Evolutionary conservation across 768 basidiomycete genomes (phyloP), one percentile per base, ranked within the genome.

Genomic region (Tubosaeta sp.): DNA sequence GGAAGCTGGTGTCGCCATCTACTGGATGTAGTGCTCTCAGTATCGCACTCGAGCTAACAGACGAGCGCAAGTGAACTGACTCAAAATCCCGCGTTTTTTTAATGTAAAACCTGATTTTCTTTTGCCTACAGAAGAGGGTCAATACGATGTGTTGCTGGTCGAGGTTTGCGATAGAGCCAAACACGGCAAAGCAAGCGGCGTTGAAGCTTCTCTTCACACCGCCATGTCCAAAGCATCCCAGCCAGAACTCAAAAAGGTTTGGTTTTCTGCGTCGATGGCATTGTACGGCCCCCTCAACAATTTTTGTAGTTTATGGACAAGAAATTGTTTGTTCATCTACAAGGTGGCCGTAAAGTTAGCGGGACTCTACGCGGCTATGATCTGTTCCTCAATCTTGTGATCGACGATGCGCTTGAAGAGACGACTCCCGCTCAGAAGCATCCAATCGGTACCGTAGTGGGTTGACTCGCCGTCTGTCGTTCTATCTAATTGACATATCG

Each of bases 161-260:
- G 39, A 43, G 14, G 41, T 42, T 45, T n/a, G 30, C 30, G 22
- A 13, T 49, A 9, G 48, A 35, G 42, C 64, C 66, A 71, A 68
- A 67, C 65, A 69, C 31, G 43, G 43, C 63, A 67, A 69, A 69
- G 66, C 69, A 68, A 64, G 14, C n/a, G 22, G 22, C 30, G 27
- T 24, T 32, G 21, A 34, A 18, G 22, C 3, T 18, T 55, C 27
- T 21, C 40, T 24, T 44, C 21, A 6, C 27, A 46, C 56, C 61
- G 73, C 54, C 66, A 90, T 94, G 91, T 92, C 91, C 36, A 92
- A 93, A 76, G 90, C 92, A 61, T 91, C 93, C 40, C 92, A 96
- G 71, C 95, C 95, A 54, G 95, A 98, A 69, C 80, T 98, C 54
- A 98, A 96, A 81, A 98, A 95, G 85, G 95, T 94, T n/a, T n/a